A percentile compares a stretch with the other conserved stretches of the same genome.
These are phyloP conservation scores for Lentinula raphanica DNA, from an alignment of 768 basidiomycete species.

Conservation along the genomic window DNA sequence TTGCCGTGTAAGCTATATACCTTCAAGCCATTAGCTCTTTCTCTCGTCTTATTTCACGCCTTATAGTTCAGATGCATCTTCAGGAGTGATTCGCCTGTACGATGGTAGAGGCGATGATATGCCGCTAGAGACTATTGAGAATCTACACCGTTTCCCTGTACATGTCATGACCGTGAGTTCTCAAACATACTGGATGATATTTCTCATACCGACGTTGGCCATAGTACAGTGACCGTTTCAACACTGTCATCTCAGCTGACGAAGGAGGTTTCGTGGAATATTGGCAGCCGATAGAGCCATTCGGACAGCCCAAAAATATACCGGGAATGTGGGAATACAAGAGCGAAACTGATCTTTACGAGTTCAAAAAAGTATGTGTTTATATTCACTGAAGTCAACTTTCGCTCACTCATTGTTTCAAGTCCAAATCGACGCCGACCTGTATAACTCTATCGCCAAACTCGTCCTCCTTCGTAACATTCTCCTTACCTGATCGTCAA, in stretches of 20 bases:
- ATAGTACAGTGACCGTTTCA: conserved; percentile 87
- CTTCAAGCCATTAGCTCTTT: background rate
- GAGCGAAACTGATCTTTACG: conserved; percentile 88
- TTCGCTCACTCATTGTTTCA: conserved; percentile 5
- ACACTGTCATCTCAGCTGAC: conserved; percentile 91
- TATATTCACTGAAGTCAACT: background rate
- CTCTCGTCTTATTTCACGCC: background rate
- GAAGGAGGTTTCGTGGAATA: conserved; percentile 94
- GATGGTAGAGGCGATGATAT: conserved; percentile 84
- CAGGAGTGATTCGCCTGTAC: conserved; percentile 79
- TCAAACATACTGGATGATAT: background rate
- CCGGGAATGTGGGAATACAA: conserved; percentile 87
- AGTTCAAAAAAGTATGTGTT: conserved; percentile 86
- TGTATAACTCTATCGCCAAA: conserved; percentile 90
- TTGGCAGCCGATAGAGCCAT: conserved; percentile 90
- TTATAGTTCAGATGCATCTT: conserved; percentile 69
- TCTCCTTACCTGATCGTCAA: conserved; percentile 91
- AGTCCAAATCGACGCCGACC: conserved; percentile 91
- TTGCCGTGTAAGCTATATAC: conserved; percentile 69
- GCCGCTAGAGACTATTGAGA: conserved; percentile 71
- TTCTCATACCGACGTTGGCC: background rate
- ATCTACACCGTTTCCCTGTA: conserved; percentile 82
- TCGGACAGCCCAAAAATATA: conserved; percentile 73
- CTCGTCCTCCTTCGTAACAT: conserved; percentile 84
- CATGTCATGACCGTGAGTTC: conserved; percentile 81